Conservation (phyloP, 768 basidiomycete species). For the Tulasnella sp. region DNA sequence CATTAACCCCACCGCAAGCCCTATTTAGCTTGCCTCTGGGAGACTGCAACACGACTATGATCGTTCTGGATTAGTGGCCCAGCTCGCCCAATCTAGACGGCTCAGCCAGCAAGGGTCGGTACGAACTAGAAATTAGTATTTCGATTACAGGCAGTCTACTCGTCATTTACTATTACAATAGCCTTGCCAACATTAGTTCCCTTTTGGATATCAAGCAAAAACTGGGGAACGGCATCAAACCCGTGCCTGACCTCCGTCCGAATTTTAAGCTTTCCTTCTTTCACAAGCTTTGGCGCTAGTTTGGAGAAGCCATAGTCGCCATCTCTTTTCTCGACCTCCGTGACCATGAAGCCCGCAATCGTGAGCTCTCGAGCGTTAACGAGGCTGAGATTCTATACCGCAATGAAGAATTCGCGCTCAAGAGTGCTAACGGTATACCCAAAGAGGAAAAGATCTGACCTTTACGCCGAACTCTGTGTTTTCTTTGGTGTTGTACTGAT, state of each 20-base stretch:
- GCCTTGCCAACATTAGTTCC: slow-evolving; percentile 26
- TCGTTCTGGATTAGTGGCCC: no score
- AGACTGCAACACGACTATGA: no score
- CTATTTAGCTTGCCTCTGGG: no score
- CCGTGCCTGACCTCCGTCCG: slow-evolving; percentile 28
- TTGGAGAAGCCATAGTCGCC: slow-evolving; percentile 18
- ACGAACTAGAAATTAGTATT: no score
- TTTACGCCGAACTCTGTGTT: not conserved
- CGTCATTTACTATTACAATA: slow-evolving; percentile 20
- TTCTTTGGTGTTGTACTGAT: not conserved
- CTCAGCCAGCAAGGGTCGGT: no score
- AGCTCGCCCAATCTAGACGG: no score
- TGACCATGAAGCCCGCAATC: not conserved
- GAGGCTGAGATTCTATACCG: not conserved
- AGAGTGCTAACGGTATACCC: not conserved
- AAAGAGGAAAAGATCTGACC: not conserved
- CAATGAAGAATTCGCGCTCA: not conserved
- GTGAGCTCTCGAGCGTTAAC: not conserved
- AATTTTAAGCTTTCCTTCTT: slow-evolving; percentile 25
- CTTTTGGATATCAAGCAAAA: slow-evolving; percentile 26
- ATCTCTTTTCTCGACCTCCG: slow-evolving; percentile 6
- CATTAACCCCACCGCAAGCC: no score
- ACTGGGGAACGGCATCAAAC: slow-evolving; percentile 27
- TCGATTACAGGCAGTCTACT: no score
- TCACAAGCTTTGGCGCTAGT: slow-evolving; percentile 24